A percentile compares a stretch with the other conserved stretches of the same genome.
Conservation (phyloP, 331 rosid species). For the Quercus tomentella region DNA sequence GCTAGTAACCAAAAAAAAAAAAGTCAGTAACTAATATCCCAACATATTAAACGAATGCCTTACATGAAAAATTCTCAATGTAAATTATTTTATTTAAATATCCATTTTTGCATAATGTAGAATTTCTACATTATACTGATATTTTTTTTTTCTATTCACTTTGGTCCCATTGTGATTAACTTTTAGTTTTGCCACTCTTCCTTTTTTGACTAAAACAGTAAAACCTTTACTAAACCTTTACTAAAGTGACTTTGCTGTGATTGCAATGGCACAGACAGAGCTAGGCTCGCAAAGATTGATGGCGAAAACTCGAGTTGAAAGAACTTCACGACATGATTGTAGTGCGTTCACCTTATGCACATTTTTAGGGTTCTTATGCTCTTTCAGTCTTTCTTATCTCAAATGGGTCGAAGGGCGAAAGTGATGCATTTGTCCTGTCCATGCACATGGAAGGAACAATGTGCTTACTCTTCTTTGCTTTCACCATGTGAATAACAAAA, state of each 20-base stretch:
- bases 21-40: no score
- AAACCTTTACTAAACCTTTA: background rate
- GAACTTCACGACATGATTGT: background rate
- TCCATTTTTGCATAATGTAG: no score
- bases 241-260: conserved; percentile 2
- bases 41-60: no score
- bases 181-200: background rate
- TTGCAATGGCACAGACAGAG: background rate
- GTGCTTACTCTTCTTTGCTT: background rate
- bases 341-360: background rate
- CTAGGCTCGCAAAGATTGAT: conserved; percentile 1
- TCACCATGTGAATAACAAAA: background rate
- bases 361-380: conserved; percentile 1
- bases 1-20: no score
- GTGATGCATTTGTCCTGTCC: background rate
- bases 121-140: no score
- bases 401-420: background rate
- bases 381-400: background rate
- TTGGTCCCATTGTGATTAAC: background rate
- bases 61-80: no score
- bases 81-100: no score
- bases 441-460: background rate
- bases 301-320: background rate
- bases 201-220: background rate
- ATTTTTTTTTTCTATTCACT: no score